phyloP scores from a whole-genome alignment of 495 filamentous ascomycete genomes.

The Xylaria scruposa region DNA sequence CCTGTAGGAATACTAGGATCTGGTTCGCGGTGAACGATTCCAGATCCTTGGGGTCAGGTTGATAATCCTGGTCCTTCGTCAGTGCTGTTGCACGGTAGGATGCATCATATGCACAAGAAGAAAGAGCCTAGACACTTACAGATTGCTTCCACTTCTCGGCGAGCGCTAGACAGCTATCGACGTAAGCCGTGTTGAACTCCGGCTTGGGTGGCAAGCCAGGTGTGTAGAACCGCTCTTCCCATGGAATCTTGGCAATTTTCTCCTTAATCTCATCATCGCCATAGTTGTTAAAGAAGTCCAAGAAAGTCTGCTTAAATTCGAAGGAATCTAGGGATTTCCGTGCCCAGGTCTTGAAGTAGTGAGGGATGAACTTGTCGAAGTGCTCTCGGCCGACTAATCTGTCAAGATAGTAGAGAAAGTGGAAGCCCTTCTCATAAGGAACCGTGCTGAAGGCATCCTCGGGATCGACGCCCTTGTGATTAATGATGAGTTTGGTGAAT shows the following conservation, averaged over 20 bases:
- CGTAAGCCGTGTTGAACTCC: slow-evolving; percentile 85
- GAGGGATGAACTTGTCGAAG: slow-evolving; percentile 92
- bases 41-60: slow-evolving; percentile 72
- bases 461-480: slow-evolving; percentile 87
- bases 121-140: slow-evolving; percentile 27
- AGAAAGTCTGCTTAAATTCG: slow-evolving; percentile 87
- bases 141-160: slow-evolving; percentile 75
- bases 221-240: slow-evolving; percentile 85
- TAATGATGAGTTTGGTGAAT: slow-evolving; percentile 88
- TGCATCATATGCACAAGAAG: background rate
- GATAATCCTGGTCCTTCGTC: slow-evolving; percentile 56
- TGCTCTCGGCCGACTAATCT: slow-evolving; percentile 81
- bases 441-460: slow-evolving; percentile 93
- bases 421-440: slow-evolving; percentile 73
- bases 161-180: slow-evolving; percentile 82
- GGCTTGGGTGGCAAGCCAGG: slow-evolving; percentile 91
- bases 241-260: slow-evolving; percentile 74
- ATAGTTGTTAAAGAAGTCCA: slow-evolving; percentile 81
- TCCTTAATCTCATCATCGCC: slow-evolving; percentile 66
- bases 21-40: slow-evolving; percentile 80
- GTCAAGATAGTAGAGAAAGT: slow-evolving; percentile 80
- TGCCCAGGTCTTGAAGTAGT: slow-evolving; percentile 87
- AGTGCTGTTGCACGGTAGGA: background rate
- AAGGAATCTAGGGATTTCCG: slow-evolving; percentile 85
- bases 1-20: slow-evolving; percentile 86